Percentiles rank a stretch among this genome's conserved stretches.
phyloP scores from a whole-genome alignment of 176 grass and related monocot species.

The Coix lacrymajobi region DNA sequence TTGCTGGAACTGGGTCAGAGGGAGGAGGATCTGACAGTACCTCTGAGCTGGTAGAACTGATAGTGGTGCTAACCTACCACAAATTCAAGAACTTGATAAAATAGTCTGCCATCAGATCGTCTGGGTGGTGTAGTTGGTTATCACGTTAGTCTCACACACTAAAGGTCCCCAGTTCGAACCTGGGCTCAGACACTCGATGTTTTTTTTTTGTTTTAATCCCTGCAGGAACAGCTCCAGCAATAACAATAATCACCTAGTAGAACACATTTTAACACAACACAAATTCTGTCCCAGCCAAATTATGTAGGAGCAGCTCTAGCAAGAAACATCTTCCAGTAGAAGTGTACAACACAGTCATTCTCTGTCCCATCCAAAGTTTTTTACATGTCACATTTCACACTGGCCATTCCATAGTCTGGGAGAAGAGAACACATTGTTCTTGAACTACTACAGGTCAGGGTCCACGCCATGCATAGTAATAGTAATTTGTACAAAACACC shows the following conservation, averaged over 20 bases:
- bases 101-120: background rate
- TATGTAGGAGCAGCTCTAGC: too few species aligned
- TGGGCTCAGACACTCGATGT: slow-evolving; percentile 37
- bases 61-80: too few species aligned
- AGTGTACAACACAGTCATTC: background rate
- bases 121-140: slow-evolving; percentile 74
- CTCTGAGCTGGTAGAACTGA: too few species aligned
- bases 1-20: too few species aligned
- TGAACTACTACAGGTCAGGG: background rate
- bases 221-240: background rate
- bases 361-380: background rate
- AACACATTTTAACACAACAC: too few species aligned
- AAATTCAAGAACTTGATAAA: too few species aligned
- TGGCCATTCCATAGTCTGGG: background rate
- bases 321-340: background rate
- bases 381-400: background rate
- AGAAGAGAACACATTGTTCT: background rate
- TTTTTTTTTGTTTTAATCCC: background rate
- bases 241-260: too few species aligned
- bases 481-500: background rate
- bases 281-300: too few species aligned
- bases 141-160: slow-evolving; percentile 75
- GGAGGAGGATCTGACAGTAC: too few species aligned
- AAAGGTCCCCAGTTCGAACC: slow-evolving; percentile 80
- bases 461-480: background rate